Conservation (phyloP, 2,329 filamentous ascomycete genomes). For the Phaeosphaeriaceae sp. region DNA sequence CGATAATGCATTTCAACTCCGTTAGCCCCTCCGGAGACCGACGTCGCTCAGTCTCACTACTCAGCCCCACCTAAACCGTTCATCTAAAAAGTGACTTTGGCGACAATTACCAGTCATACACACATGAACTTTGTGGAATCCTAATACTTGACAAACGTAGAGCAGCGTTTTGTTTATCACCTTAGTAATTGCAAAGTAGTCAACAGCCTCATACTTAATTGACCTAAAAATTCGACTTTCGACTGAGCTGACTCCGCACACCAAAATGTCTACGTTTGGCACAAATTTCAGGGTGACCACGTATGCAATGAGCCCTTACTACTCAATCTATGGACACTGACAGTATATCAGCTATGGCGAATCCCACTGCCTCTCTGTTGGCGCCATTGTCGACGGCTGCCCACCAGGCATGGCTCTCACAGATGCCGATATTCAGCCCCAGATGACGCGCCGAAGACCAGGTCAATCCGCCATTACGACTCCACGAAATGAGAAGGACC, state of each 20-base stretch:
- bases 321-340: slow-evolving; percentile 19
- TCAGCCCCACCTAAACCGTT: slow-evolving; percentile 31
- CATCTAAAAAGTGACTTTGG: slow-evolving; percentile 29
- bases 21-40: slow-evolving; percentile 7
- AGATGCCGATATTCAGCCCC: slow-evolving; percentile 89
- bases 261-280: slow-evolving; percentile 75
- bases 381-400: slow-evolving; percentile 92
- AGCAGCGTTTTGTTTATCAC: too few relatives aligned
- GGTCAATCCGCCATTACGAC: slow-evolving; percentile 91
- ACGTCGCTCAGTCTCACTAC: slow-evolving; percentile 18
- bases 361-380: slow-evolving; percentile 90
- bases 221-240: too few relatives aligned
- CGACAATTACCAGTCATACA: slow-evolving; percentile 16
- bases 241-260: slow-evolving; percentile 9
- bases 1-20: not conserved
- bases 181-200: too few relatives aligned
- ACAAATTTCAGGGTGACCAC: slow-evolving; percentile 82
- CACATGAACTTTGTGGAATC: slow-evolving; percentile 9
- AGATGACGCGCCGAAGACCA: slow-evolving; percentile 88
- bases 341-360: slow-evolving; percentile 69
- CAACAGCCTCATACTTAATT: too few relatives aligned
- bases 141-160: too few relatives aligned
- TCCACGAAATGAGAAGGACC: slow-evolving; percentile 89
- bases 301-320: slow-evolving; percentile 56
- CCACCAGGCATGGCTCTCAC: slow-evolving; percentile 86